Evolutionary conservation across 2,329 filamentous ascomycete species (phyloP), one percentile per base, ranked within the genome.

Genomic region (Claviceps quebecensis): DNA sequence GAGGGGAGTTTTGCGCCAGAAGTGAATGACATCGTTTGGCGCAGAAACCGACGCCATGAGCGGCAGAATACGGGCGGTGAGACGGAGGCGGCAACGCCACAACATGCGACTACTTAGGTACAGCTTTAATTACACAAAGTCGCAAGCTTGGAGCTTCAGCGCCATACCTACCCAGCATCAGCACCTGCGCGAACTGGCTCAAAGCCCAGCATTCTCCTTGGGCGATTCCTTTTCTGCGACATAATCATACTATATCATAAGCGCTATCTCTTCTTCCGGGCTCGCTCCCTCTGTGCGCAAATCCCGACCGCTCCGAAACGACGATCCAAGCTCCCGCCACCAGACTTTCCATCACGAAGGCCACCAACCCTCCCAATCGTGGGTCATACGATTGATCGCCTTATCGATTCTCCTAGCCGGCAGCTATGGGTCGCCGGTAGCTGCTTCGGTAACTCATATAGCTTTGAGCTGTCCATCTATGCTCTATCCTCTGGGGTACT

Each of bases 41-140:
- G 26, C n/a, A 34, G n/a, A 43, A 49, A 29, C n/a, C 39, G 47
- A 43, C n/a, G 26, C 26, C 19, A 11, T 40, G n/a, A 11, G 11
- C 26, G 47, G 48, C 48, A 49, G 48, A 49, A 49, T 45, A 7
- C 19, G 8, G 48, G 48, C 48, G 48, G 48, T 49, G 48, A 45
- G 26, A 13, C 16, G n/a, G 14, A 37, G 34, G 17, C 4, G 26
- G 9, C 6, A 36, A 26, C 29, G n/a, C 17, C 6, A 36, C 17
- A 38, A 47, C 19, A 39, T 23, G 34, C 34, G 38, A 43, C 13
- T 16, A 19, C 2, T 1, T 19, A 19, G 19, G 2, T 19, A 22
- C 26, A 11, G 29, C 29, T 34, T 34, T 34, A 8, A 29, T 36
- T 17, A 23, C 4, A 43, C 40, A 22, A 43, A 22, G 22, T 22